Evolutionary conservation across 75 land plant species (phyloP).

Genomic region (Cupressus sempervirens): DNA sequence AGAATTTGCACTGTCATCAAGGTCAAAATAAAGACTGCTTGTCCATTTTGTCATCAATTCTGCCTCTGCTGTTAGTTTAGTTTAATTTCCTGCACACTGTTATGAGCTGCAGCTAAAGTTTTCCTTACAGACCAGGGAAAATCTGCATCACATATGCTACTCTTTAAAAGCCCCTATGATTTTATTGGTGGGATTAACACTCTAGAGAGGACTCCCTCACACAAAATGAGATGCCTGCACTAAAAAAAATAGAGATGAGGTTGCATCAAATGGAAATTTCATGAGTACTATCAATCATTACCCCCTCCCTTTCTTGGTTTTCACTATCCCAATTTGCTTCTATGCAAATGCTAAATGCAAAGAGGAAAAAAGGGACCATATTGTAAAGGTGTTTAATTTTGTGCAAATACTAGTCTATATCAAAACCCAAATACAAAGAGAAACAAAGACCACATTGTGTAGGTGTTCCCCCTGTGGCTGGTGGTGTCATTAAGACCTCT

Average conservation of each 20-base stretch:
- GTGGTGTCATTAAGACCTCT: too few species aligned
- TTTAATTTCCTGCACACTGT: too few species aligned
- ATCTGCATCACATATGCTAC: neutral
- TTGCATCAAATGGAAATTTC: neutral
- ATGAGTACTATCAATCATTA: neutral
- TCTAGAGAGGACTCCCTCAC: neutral
- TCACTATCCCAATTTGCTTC: neutral
- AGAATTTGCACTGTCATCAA: too few species aligned
- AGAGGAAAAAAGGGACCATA: neutral
- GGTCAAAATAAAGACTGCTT: too few species aligned
- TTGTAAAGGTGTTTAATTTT: neutral
- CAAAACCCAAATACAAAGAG: neutral
- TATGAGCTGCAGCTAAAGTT: too few species aligned
- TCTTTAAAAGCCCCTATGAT: neutral
- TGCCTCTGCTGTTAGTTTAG: too few species aligned
- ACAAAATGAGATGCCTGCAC: neutral
- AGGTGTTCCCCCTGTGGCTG: neutral
- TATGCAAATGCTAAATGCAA: too few species aligned
- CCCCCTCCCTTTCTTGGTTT: neutral
- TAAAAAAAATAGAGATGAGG: neutral
- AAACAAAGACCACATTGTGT: neutral
- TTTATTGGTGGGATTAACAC: neutral
- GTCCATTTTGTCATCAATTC: too few species aligned
- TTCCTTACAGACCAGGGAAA: too few species aligned
- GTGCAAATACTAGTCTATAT: too few species aligned